Evolutionary conservation across 805 yeast genomes (phyloP), one percentile per base, ranked within the genome.

Genomic region (Debaryomyces tyrocola): DNA sequence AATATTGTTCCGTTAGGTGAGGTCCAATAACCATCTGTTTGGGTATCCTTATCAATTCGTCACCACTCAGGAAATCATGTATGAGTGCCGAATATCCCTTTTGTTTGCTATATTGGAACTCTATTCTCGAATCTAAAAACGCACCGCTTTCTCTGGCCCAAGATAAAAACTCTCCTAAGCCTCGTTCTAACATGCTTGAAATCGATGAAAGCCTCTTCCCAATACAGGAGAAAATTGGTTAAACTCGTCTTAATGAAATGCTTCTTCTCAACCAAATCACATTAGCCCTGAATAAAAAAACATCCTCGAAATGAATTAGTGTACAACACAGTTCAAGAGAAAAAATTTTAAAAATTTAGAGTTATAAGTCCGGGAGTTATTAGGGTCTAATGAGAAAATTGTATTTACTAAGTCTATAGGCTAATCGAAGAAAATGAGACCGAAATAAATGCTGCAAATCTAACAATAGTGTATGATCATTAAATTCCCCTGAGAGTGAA

Each of bases 21-120:
- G 44, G 48, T 20, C 48, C 48, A 11, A 45, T 36, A 14, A 34
- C 18, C 15, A 45, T 12, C n/a, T 40, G 14, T 36, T 37, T 40
- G 2, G 48, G 48, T 17, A 45, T 20, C 34, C 18, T 28, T 5
- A 45, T 40, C 33, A 45, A 28, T 12, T 40, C 34, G 2, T 31
- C 14, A 14, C 34, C 34, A 11, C 34, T 31, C 34, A 31, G 34
- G 17, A n/a, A 31, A 31, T 31, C 34, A n/a, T 31, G 11, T 6
- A 31, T n/a, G 34, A 31, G 6, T 6, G 34, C 34, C 14, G 34
- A 9, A 12, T 9, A 31, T 11, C 34, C 14, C 3, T 31, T 31
- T 11, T 31, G 34, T 11, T 31, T 31, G 34, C 11, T 11, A 12
- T 31, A 31, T 14, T 31, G 34, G 14, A 31, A 31, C 14, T 31